A percentile compares a stretch with the other conserved stretches of the same genome.
Conservation (phyloP, 2,329 filamentous ascomycete genomes). For the Ophiocordyceps robertsii region DNA sequence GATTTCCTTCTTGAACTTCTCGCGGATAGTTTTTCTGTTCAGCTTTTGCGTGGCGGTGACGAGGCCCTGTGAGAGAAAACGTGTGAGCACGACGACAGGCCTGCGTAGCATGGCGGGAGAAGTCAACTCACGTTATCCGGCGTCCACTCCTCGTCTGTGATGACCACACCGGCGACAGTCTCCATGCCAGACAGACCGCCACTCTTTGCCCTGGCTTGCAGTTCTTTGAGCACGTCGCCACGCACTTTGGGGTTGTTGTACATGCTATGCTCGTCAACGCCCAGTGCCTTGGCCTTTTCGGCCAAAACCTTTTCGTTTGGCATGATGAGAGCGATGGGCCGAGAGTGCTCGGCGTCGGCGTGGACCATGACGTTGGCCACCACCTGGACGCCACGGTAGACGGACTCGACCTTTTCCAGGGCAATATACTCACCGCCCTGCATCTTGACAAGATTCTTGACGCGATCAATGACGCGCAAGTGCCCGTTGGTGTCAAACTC, state of each 20-base stretch:
- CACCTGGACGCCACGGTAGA: slow-evolving; percentile 69
- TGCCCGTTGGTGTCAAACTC: slow-evolving; percentile 74
- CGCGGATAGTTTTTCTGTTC: slow-evolving; percentile 37
- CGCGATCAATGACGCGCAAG: slow-evolving; percentile 79
- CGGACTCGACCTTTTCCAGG: slow-evolving; percentile 84
- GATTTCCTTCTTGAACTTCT: slow-evolving; percentile 38
- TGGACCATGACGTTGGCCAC: slow-evolving; percentile 83
- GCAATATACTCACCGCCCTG: slow-evolving; percentile 94
- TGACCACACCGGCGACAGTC: slow-evolving; percentile 60
- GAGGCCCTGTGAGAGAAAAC: slow-evolving; percentile 27
- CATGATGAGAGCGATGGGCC: slow-evolving; percentile 71
- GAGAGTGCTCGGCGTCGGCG: slow-evolving; percentile 59
- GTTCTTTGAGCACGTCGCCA: slow-evolving; percentile 48
- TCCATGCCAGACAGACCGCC: slow-evolving; percentile 59
- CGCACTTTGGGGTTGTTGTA: slow-evolving; percentile 55
- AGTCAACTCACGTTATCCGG: slow-evolving; percentile 58
- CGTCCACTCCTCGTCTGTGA: slow-evolving; percentile 81
- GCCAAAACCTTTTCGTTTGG: slow-evolving; percentile 50
- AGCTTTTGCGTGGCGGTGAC: slow-evolving; percentile 51
- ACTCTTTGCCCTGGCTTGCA: slow-evolving; percentile 50
- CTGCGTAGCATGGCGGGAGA: background rate
- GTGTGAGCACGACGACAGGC: background rate
- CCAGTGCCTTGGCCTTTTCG: slow-evolving; percentile 44
- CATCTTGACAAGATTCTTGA: slow-evolving; percentile 98
- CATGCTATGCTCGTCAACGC: slow-evolving; percentile 54